phyloP scores from a whole-genome alignment of 2,329 filamentous ascomycete species.

The Ophiostoma angusticollis region DNA sequence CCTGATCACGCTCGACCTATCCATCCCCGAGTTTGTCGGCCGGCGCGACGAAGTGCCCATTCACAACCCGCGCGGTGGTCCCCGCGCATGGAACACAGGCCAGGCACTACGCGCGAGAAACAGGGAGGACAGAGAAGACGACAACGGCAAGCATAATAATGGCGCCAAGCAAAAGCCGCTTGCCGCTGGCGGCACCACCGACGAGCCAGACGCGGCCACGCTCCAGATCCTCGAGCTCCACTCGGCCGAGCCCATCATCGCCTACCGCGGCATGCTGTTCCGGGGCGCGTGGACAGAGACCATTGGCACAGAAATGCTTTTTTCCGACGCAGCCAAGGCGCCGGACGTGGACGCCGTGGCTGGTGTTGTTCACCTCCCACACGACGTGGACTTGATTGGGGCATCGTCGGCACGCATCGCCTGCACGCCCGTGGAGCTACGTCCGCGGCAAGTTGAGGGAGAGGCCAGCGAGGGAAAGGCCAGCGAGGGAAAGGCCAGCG shows the following conservation, averaged over 20 bases:
- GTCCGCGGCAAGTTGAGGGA: too few species aligned
- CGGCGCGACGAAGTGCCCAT: slow-evolving; percentile 26
- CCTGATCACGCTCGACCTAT: slow-evolving; percentile 51
- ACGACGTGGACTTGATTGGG: slow-evolving; percentile 20
- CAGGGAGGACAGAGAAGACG: background rate
- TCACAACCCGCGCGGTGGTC: slow-evolving; percentile 30
- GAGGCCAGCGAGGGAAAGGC: too few species aligned
- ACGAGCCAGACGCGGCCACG: slow-evolving; percentile 20
- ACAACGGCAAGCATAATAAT: slow-evolving; percentile 5
- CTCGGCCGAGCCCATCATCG: slow-evolving; percentile 60
- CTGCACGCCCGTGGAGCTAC: slow-evolving; percentile 12
- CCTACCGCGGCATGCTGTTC: slow-evolving; percentile 67
- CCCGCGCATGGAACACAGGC: slow-evolving; percentile 23
- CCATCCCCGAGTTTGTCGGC: slow-evolving; percentile 43
- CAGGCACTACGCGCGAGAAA: background rate
- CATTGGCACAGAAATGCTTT: slow-evolving; percentile 72
- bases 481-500: too few species aligned
- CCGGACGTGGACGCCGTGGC: background rate
- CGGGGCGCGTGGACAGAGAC: slow-evolving; percentile 71
- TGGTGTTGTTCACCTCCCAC: background rate
- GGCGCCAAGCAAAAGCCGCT: too few species aligned
- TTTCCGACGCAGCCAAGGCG: slow-evolving; percentile 33
- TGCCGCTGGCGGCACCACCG: slow-evolving; percentile 16
- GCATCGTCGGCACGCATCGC: slow-evolving; percentile 13
- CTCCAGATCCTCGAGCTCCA: slow-evolving; percentile 81